Conservation (phyloP, 345 rosid species). For the Heritiera littoralis region DNA sequence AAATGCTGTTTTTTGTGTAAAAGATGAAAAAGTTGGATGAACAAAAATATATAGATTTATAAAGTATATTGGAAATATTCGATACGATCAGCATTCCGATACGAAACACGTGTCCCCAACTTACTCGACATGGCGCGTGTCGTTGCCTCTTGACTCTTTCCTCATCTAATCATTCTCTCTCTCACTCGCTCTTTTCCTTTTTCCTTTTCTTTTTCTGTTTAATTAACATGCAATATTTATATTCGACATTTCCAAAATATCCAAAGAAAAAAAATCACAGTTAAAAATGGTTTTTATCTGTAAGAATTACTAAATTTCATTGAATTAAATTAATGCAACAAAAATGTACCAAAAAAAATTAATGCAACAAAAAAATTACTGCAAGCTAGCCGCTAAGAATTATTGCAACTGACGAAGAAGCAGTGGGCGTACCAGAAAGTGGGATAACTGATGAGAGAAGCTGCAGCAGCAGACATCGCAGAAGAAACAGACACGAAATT, state of each 20-base stretch:
- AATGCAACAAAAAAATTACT: neutral
- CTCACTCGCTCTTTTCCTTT: no score
- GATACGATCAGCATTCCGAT: slow-evolving; percentile 1
- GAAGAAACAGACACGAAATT: slow-evolving; percentile 28
- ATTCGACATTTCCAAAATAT: neutral
- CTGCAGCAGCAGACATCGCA: slow-evolving; percentile 13
- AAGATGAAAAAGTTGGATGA: no score
- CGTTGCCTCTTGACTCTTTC: slow-evolving; percentile 8
- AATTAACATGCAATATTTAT: neutral
- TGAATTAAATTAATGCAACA: neutral
- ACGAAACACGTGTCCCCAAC: slow-evolving; percentile 39
- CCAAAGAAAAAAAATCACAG: neutral
- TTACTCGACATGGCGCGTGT: slow-evolving; percentile 29
- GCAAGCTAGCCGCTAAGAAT: neutral
- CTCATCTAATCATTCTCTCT: neutral
- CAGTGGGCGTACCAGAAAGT: neutral
- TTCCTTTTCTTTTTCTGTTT: neutral
- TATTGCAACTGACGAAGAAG: neutral
- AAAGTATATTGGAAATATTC: no score
- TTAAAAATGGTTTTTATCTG: no score
- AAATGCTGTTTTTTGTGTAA: no score
- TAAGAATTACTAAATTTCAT: no score
- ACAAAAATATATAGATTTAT: no score
- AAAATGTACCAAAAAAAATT: neutral
- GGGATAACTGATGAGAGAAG: neutral